Conservation (phyloP, 768 basidiomycete genomes). For the Xerocomus potaroensis region DNA sequence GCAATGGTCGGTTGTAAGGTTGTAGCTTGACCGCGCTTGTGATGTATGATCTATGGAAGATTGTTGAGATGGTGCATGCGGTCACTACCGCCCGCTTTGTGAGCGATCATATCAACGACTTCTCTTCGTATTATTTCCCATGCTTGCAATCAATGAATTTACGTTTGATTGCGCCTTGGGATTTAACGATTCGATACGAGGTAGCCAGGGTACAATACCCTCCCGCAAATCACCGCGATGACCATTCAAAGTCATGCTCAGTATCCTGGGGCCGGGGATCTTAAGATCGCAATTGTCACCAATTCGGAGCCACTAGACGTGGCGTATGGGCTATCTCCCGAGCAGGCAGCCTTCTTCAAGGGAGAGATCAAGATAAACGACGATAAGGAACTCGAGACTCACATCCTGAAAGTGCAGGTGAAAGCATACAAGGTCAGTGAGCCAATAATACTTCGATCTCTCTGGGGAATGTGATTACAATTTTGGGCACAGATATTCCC, state of each 20-base stretch:
- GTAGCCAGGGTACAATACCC: too few species aligned
- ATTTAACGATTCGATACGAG: too few species aligned
- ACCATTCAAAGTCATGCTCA: neutral
- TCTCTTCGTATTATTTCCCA: neutral
- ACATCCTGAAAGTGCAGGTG: slow-evolving; percentile 29
- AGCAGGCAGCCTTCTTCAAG: slow-evolving; percentile 29
- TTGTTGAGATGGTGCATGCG: too few species aligned
- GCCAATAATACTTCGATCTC: too few species aligned
- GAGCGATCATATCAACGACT: too few species aligned
- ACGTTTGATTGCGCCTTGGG: too few species aligned
- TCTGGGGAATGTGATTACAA: neutral
- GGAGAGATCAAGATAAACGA: slow-evolving; percentile 25
- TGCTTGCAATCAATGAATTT: too few species aligned
- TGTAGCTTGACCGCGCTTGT: too few species aligned
- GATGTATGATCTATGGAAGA: neutral
- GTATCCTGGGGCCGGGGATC: slow-evolving; percentile 6
- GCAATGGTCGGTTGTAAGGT: slow-evolving; percentile 25
- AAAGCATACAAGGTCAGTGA: slow-evolving; percentile 29
- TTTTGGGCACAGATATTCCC: slow-evolving; percentile 27
- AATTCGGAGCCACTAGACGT: neutral
- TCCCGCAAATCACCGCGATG: too few species aligned
- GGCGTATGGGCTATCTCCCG: slow-evolving; percentile 1
- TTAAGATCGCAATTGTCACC: neutral
- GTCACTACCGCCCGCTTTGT: too few species aligned
- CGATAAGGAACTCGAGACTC: slow-evolving; percentile 23